These are phyloP conservation scores for Alloascoidea hylecoeti DNA, from an alignment of 805 yeast species.

Conservation along the genomic window DNA sequence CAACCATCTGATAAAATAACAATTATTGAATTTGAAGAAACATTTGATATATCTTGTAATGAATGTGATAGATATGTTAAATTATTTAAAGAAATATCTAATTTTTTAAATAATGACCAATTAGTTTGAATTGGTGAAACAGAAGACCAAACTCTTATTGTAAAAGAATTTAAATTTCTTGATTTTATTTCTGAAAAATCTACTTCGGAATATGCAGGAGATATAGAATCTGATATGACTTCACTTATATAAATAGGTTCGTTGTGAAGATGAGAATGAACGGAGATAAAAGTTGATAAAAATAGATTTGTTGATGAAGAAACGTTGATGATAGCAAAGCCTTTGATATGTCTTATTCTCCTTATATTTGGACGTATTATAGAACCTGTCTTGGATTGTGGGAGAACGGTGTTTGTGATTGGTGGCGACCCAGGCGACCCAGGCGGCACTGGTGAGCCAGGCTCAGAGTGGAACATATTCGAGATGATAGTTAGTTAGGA, in stretches of 20 bases:
- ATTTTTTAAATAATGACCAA: not conserved
- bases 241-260: not conserved
- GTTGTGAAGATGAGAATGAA: not conserved
- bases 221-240: not conserved
- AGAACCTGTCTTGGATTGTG: no score
- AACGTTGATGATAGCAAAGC: not conserved
- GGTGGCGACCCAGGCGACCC: not conserved
- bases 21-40: not conserved
- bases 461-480: not conserved
- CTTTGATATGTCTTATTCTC: not conserved
- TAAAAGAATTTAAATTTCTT: not conserved
- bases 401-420: no score
- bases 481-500: not conserved
- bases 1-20: not conserved
- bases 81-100: not conserved
- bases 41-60: not conserved
- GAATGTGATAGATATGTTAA: not conserved
- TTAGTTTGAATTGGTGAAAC: not conserved
- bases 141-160: not conserved
- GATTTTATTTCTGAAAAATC: not conserved
- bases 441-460: conserved; percentile 1
- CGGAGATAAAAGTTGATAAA: not conserved
- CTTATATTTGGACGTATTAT: no score
- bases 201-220: not conserved
- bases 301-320: not conserved